A percentile compares a stretch with the other conserved stretches of the same genome.
These are phyloP conservation scores for Neonectria faginata DNA, from an alignment of 2,329 filamentous ascomycete genomes.

Conservation along the genomic window DNA sequence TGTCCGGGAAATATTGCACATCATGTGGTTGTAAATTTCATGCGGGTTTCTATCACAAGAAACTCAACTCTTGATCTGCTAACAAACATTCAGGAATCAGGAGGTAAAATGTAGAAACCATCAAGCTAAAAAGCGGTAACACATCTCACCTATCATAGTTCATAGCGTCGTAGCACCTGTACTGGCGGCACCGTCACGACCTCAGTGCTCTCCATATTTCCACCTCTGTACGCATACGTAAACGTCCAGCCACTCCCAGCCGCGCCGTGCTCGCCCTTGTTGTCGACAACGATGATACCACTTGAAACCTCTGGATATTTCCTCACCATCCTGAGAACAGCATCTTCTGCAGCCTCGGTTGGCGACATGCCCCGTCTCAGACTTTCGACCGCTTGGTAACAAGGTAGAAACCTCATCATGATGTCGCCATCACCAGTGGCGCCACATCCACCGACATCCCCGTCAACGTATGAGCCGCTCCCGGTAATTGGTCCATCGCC, in stretches of 20 bases:
- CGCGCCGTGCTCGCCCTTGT: constrained; percentile 60
- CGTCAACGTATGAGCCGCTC: constrained; percentile 67
- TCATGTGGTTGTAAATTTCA: too few species aligned
- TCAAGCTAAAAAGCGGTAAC: too few species aligned
- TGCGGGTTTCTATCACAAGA: too few species aligned
- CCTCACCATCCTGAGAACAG: constrained; percentile 60
- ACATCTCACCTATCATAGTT: background rate
- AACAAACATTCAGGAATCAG: too few species aligned
- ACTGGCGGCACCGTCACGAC: constrained; percentile 57
- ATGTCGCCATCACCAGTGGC: constrained; percentile 68
- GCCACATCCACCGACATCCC: constrained; percentile 65
- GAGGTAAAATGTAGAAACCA: too few species aligned
- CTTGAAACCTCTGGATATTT: constrained; percentile 60
- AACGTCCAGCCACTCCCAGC: constrained; percentile 67
- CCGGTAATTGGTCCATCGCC: constrained; percentile 67
- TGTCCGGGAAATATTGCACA: too few species aligned
- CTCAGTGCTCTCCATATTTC: constrained; percentile 57
- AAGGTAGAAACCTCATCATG: constrained; percentile 69
- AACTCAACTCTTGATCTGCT: too few species aligned
- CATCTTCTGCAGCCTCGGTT: constrained; percentile 62
- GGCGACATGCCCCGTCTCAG: constrained; percentile 62
- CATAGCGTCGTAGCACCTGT: background rate
- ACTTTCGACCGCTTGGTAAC: constrained; percentile 68
- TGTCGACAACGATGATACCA: constrained; percentile 64
- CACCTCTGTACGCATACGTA: constrained; percentile 63